Evolutionary conservation across 495 filamentous ascomycete species (phyloP), one percentile per base, ranked within the genome.

Genomic region (Aspergillus biplanus): DNA sequence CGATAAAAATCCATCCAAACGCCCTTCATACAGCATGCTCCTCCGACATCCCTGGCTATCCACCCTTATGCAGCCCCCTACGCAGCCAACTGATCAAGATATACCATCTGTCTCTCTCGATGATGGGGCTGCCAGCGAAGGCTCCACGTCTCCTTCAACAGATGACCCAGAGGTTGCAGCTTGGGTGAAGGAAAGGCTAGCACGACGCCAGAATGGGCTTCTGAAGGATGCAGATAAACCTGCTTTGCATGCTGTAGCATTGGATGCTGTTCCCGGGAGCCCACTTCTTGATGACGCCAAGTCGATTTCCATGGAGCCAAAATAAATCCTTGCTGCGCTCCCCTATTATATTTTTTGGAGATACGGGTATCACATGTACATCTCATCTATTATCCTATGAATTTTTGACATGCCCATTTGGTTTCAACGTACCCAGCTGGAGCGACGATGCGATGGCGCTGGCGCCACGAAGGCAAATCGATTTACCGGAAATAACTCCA

Each of bases 11-110:
- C 93, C 95, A 3, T 91, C 90, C 57, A 86, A 95, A 34, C 90
- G 95, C 15, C 95, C 94, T 21, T 92, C 90, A 3, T 99, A 99
- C 75, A 83, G 87, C 49, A 92, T 92, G 83, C 84, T 99, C 18
- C 81, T 99, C 13, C 85, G 89, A 62, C 96, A 97, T 71, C 85
- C 90, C 54, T 99, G 95, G 95, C 81, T 99, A 4, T 82, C 88
- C 50, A 80, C 87, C 0, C 80, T 99, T 33, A 85, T 89, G 71
- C 90, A 92, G 61, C 94, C 94, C n/a, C 84, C 87, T 37, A 91
- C 89, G 5, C 96, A 97, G 68, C 75, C 84, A 4, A 91, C 93
- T 68, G 88, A 88, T 61, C 87, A 89, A 33, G 89, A 92, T 68
- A 87, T 59, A 33, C 58, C 56, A n/a, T 59, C 67, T 18, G 85